Evolutionary conservation across 352 stramenopile genomes (phyloP).

Genomic region (Elongisporangium prolatum): DNA sequence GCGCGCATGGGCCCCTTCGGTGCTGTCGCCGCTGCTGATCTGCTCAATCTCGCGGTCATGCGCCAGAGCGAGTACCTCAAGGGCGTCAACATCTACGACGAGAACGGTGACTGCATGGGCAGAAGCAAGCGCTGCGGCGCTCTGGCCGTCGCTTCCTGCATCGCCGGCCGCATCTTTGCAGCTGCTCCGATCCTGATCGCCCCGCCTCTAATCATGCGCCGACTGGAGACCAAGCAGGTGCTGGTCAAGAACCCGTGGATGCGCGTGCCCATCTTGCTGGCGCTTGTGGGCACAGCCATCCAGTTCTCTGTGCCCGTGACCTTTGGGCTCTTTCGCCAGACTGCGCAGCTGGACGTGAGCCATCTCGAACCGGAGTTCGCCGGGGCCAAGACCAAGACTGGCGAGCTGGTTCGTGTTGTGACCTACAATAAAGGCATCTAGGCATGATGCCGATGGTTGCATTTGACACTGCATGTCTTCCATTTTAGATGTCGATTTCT

Average conservation of each 20-base stretch:
- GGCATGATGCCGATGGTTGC: constrained; percentile 1
- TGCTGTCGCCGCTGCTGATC: constrained; percentile 75
- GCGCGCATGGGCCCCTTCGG: constrained; percentile 71
- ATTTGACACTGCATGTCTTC: not conserved
- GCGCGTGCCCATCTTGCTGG: constrained; percentile 61
- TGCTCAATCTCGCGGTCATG: constrained; percentile 86
- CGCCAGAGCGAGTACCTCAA: constrained; percentile 79
- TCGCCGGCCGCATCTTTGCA: constrained; percentile 70
- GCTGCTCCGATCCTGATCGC: constrained; percentile 76
- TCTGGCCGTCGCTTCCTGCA: constrained; percentile 71
- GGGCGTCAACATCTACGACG: constrained; percentile 79
- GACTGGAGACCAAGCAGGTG: constrained; percentile 38
- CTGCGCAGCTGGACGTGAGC: constrained; percentile 53
- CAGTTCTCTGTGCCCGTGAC: constrained; percentile 83
- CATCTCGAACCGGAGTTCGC: constrained; percentile 68
- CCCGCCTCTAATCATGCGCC: constrained; percentile 58
- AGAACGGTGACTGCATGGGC: constrained; percentile 70
- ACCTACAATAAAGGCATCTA: constrained; percentile 85
- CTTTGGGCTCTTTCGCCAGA: constrained; percentile 84
- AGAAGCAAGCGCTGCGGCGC: constrained; percentile 71
- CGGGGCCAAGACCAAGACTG: constrained; percentile 30
- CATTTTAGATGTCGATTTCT: not conserved
- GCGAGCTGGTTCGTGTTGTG: constrained; percentile 50
- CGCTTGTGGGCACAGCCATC: constrained; percentile 69
- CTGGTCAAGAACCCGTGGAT: constrained; percentile 45